Conservation (phyloP, 805 yeast genomes). For the Spathaspora sp. region DNA sequence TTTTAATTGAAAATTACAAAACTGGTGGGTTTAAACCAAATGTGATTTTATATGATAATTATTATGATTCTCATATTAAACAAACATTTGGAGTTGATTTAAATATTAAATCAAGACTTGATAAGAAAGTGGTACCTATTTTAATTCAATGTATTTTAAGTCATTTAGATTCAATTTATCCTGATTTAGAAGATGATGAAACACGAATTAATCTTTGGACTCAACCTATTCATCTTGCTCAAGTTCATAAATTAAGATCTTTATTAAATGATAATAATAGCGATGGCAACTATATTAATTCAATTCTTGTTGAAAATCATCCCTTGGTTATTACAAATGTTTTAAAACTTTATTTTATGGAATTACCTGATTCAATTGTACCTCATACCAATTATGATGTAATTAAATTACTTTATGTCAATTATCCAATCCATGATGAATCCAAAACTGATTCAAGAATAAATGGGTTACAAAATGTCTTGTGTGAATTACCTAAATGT, state of each 20-base stretch:
- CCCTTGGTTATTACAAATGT: constrained; percentile 66
- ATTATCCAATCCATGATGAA: constrained; percentile 38
- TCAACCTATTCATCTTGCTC: constrained; percentile 55
- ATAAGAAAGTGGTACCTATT: constrained; percentile 68
- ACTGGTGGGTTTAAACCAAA: constrained; percentile 76
- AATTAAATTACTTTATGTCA: constrained; percentile 59
- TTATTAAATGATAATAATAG: constrained; percentile 39
- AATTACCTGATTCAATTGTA: constrained; percentile 74
- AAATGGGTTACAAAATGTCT: constrained; percentile 60
- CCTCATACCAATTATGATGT: constrained; percentile 64
- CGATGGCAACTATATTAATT: constrained; percentile 26
- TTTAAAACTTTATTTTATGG: constrained; percentile 69
- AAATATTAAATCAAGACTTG: constrained; percentile 66
- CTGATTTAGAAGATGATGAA: constrained; percentile 64
- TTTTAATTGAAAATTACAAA: constrained; percentile 60
- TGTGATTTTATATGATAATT: constrained; percentile 73
- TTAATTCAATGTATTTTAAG: constrained; percentile 60
- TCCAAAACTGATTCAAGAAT: constrained; percentile 41
- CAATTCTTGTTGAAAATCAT: constrained; percentile 32
- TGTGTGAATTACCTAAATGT: constrained; percentile 64
- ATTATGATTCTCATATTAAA: constrained; percentile 61
- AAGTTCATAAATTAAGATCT: constrained; percentile 59
- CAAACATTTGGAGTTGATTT: constrained; percentile 82
- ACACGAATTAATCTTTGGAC: constrained; percentile 69
- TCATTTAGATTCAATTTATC: constrained; percentile 67